phyloP scores from a whole-genome alignment of 2,329 filamentous ascomycete species.

The Falciphora oryzae region DNA sequence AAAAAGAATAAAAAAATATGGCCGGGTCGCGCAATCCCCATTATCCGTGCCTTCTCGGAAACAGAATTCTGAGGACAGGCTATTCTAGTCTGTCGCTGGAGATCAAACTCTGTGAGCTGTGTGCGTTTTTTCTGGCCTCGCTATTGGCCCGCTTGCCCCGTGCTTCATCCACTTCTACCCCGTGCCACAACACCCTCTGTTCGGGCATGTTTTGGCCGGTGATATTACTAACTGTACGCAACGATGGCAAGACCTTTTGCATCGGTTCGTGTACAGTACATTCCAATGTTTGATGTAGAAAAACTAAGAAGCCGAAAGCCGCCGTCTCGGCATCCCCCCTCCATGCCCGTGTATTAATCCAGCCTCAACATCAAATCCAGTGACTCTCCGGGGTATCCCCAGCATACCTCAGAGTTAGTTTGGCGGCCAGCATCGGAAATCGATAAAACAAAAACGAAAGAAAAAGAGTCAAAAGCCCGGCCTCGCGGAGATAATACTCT shows the following conservation, averaged over 20 bases:
- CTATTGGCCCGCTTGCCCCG: not conserved
- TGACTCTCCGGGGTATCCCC: not conserved
- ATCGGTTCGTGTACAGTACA: not conserved
- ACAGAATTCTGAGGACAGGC: not conserved
- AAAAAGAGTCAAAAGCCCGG: not conserved
- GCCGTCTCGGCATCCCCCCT: not conserved
- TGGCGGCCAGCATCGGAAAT: not conserved
- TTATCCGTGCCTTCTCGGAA: too few species aligned
- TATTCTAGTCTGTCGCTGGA: not conserved
- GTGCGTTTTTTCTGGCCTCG: not conserved
- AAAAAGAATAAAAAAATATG: not conserved
- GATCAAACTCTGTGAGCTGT: not conserved
- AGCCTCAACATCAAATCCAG: not conserved
- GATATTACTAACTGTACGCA: not conserved
- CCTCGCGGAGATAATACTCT: not conserved
- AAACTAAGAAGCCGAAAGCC: not conserved
- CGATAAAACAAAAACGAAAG: not conserved
- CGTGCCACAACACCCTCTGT: too few species aligned
- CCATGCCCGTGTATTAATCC: not conserved
- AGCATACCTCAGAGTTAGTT: not conserved
- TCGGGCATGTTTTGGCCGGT: not conserved
- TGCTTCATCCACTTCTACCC: too few species aligned
- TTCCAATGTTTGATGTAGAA: not conserved
- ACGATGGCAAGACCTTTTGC: conserved; percentile 1
- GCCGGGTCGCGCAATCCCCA: too few species aligned